These are phyloP conservation scores for Luvunga scandens DNA, from an alignment of 345 rosid genomes.

Conservation along the genomic window DNA sequence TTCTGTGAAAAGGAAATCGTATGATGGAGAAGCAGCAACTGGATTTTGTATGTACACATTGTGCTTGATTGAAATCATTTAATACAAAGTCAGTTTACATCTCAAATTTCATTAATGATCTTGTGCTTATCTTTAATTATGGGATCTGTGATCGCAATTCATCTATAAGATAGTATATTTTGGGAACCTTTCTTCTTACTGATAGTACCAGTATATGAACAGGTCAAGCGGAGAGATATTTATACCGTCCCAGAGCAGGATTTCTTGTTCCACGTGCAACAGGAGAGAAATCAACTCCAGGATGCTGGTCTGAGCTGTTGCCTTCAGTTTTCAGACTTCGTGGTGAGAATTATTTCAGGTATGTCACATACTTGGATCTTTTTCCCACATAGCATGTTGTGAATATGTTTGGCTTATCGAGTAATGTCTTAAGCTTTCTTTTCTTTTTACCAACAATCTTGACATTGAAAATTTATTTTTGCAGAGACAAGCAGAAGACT, in stretches of 20 bases:
- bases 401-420: background rate
- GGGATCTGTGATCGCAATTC: background rate
- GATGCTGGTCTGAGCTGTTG: constrained; percentile 62
- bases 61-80: background rate
- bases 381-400: background rate
- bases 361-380: constrained; percentile 10
- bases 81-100: no score
- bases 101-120: background rate
- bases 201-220: constrained; percentile 10
- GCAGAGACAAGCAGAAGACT: constrained; percentile 66
- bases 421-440: background rate
- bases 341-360: constrained; percentile 67
- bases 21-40: constrained; percentile 51
- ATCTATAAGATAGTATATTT: background rate
- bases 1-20: constrained; percentile 62
- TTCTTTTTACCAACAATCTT: background rate
- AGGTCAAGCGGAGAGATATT: constrained; percentile 52
- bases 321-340: constrained; percentile 75
- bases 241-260: constrained; percentile 68
- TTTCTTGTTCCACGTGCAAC: constrained; percentile 42
- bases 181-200: background rate
- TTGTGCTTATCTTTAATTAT: background rate
- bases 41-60: constrained; percentile 40
- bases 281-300: constrained; percentile 49
- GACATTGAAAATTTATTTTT: constrained; percentile 5